phyloP scores from a whole-genome alignment of 2,329 filamentous ascomycete species.

The Falciphora oryzae region DNA sequence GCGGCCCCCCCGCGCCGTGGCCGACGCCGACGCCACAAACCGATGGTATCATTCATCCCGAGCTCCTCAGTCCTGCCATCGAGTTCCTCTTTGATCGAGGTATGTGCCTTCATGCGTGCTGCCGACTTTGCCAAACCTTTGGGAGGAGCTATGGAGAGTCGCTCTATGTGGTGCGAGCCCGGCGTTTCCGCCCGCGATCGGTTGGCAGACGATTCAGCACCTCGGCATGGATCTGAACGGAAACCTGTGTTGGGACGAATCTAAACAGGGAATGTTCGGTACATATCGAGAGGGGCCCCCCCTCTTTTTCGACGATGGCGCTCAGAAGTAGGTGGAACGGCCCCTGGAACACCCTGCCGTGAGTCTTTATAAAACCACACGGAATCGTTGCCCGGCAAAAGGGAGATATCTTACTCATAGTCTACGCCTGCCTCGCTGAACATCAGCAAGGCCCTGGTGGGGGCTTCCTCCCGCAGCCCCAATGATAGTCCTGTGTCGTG shows the following conservation, averaged over 20 bases:
- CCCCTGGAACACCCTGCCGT: no score
- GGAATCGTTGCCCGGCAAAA: neutral
- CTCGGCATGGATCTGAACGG: neutral
- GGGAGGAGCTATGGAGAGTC: neutral
- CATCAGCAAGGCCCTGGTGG: neutral
- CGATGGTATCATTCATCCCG: neutral
- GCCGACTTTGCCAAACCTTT: neutral
- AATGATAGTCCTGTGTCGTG: neutral
- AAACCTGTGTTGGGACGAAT: neutral
- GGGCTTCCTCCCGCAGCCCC: neutral
- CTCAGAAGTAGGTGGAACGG: no score
- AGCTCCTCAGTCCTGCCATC: no score
- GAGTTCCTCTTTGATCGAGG: no score
- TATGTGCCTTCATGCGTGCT: neutral
- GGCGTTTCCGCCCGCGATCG: neutral
- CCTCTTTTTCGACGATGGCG: no score
- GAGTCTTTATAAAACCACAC: neutral
- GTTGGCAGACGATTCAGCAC: neutral
- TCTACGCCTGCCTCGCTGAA: neutral
- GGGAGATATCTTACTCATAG: neutral
- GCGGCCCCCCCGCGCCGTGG: neutral
- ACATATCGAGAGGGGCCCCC: no score
- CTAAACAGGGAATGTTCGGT: neutral
- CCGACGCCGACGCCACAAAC: no score
- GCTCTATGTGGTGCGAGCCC: neutral